These are phyloP conservation scores for Puccinia hordei DNA, from an alignment of 1,284 basidiomycete species.

Conservation along the genomic window DNA sequence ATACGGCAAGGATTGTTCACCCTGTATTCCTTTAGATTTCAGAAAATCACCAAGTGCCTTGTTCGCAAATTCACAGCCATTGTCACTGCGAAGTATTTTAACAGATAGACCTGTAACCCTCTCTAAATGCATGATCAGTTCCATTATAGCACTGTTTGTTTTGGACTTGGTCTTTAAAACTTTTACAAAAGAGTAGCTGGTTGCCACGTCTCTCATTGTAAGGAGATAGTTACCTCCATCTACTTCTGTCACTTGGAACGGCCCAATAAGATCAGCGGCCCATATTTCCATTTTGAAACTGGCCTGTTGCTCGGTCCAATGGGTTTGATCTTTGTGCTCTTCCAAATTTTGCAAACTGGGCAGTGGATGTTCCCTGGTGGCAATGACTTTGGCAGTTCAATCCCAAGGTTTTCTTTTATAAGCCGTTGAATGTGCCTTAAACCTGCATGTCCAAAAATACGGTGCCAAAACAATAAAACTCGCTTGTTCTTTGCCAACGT, in stretches of 20 bases:
- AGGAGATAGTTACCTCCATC: background rate
- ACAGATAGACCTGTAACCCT: background rate
- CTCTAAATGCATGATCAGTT: background rate
- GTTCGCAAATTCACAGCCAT: slow-evolving; percentile 12
- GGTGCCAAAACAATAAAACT: background rate
- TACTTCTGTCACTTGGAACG: background rate
- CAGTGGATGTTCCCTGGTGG: background rate
- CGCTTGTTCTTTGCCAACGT: background rate
- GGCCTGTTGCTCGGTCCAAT: background rate
- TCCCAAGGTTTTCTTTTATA: background rate
- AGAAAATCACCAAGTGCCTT: background rate
- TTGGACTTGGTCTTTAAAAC: background rate
- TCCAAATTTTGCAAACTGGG: background rate
- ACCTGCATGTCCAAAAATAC: background rate
- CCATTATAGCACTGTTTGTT: background rate
- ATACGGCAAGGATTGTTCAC: background rate
- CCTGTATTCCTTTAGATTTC: background rate
- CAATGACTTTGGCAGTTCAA: background rate
- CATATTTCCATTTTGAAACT: background rate
- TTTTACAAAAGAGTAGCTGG: background rate
- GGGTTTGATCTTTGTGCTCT: background rate
- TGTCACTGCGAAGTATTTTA: background rate
- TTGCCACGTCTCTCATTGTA: background rate
- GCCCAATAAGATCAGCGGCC: background rate
- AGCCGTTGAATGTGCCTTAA: background rate